phyloP scores from a whole-genome alignment of 768 basidiomycete species.

The Collybia sordida region DNA sequence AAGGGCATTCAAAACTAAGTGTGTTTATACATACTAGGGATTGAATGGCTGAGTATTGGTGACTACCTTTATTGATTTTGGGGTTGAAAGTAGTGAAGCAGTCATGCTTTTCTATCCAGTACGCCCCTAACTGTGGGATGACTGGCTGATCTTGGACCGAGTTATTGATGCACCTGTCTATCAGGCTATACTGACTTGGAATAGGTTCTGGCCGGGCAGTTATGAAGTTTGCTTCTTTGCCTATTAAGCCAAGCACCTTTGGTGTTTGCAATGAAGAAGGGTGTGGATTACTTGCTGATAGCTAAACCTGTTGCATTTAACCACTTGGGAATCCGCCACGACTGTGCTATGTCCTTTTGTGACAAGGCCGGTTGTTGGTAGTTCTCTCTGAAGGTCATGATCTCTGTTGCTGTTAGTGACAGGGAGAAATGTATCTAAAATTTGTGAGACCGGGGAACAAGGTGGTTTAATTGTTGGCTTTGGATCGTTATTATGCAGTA shows the following conservation, averaged over 20 bases:
- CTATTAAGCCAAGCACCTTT: slow-evolving; percentile 24
- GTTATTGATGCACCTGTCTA: slow-evolving; percentile 32
- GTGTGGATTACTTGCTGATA: slow-evolving; percentile 40
- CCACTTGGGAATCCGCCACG: slow-evolving; percentile 33
- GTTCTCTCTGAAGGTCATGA: slow-evolving; percentile 35
- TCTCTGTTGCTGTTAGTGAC: slow-evolving; percentile 27
- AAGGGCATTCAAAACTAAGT: slow-evolving; percentile 7
- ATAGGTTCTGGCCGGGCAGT: slow-evolving; percentile 22
- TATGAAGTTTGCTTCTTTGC: slow-evolving; percentile 4
- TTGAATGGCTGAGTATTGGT: background rate
- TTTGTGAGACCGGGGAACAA: slow-evolving; percentile 48
- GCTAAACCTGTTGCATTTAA: slow-evolving; percentile 36
- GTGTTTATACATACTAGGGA: background rate
- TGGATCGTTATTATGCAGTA: slow-evolving; percentile 16
- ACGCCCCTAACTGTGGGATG: slow-evolving; percentile 20
- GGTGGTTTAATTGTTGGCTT: slow-evolving; percentile 31
- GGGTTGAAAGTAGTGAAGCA: slow-evolving; percentile 8
- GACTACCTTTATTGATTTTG: slow-evolving; percentile 8
- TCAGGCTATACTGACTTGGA: slow-evolving; percentile 32
- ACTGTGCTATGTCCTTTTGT: slow-evolving; percentile 22
- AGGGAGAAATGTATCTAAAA: slow-evolving; percentile 32
- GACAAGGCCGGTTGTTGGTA: slow-evolving; percentile 30
- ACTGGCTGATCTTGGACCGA: slow-evolving; percentile 33
- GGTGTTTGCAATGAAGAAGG: slow-evolving; percentile 30
- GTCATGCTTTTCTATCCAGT: slow-evolving; percentile 9